These are phyloP conservation scores for Arachis monticola DNA, from an alignment of 331 rosid genomes.

Conservation along the genomic window DNA sequence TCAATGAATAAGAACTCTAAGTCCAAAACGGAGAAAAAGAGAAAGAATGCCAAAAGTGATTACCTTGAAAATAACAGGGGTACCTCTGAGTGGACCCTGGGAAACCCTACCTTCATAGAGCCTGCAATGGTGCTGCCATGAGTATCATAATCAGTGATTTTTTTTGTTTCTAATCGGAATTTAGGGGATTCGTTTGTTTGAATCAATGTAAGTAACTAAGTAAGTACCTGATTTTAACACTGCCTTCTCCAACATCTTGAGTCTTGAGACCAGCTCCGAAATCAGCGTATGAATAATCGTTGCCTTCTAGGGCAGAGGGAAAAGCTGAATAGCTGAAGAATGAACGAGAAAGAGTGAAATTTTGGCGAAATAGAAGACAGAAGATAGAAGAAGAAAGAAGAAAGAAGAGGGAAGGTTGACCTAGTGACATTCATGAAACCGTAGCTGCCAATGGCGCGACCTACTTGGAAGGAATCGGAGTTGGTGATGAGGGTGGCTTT, in stretches of 20 bases:
- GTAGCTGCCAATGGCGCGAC: slow-evolving; percentile 83
- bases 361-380: too few relatives aligned
- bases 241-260: slow-evolving; percentile 94
- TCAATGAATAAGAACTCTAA: slow-evolving; percentile 22
- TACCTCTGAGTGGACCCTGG: slow-evolving; percentile 70
- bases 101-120: slow-evolving; percentile 95
- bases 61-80: slow-evolving; percentile 83
- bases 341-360: too few relatives aligned
- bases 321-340: slow-evolving; percentile 63
- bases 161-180: not conserved
- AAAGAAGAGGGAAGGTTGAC: slow-evolving; percentile 29
- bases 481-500: slow-evolving; percentile 60
- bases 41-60: slow-evolving; percentile 13
- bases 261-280: slow-evolving; percentile 55
- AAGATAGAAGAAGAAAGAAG: not conserved
- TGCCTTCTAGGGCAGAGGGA: slow-evolving; percentile 46
- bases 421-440: slow-evolving; percentile 93
- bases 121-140: slow-evolving; percentile 73
- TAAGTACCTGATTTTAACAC: slow-evolving; percentile 75
- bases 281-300: slow-evolving; percentile 56
- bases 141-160: slow-evolving; percentile 57
- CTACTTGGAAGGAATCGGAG: slow-evolving; percentile 91
- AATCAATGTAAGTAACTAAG: not conserved
- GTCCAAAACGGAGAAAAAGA: not conserved
- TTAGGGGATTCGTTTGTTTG: not conserved